Evolutionary conservation across 2,329 filamentous ascomycete species (phyloP), one percentile per base, ranked within the genome.

Genomic region (Colletotrichum shisoi): DNA sequence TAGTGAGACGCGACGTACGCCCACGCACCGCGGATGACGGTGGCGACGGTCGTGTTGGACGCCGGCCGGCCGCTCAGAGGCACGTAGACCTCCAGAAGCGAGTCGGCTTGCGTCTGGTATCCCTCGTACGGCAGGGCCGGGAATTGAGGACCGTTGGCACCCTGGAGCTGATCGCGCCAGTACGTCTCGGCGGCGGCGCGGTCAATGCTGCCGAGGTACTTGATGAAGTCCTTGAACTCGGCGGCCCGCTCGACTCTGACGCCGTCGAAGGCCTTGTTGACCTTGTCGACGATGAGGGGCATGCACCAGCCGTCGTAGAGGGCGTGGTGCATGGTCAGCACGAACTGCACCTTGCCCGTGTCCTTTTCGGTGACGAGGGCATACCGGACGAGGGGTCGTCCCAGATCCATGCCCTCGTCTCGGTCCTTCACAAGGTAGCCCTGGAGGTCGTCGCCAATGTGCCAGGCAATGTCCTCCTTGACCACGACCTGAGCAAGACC

Each of bases 21-120:
- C 85, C 86, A 89, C 0, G 85, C 86, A 27, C 83, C 84, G n/a
- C 85, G 81, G 37, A 89, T 83, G 2, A 86, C 76, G 0, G 85
- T 87, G 0, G 86, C 84, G 3, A 84, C 77, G 0, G 85, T 88
- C 11, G 80, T 80, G 48, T 80, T 82, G 2, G 73, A 76, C 13
- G 72, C 75, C 0, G 75, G 74, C 52, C 74, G 72, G 52, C 71
- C 62, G 56, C 72, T 67, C 42, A 79, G 74, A 0, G 78, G 76
- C 46, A 87, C 79, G 67, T 85, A 85, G 57, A 83, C 78, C 69
- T 87, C 83, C 0, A 86, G 75, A 1, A 87, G 74, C 1, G 83
- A 85, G 71, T 87, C 82, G 6, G 84, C 81, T 63, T 79, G 78
- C 13, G 82, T 79, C 65, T 84, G 82, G 69, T 85, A 85, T 3